phyloP scores from a whole-genome alignment of 305 asterid species.

The Rubia balearica region DNA sequence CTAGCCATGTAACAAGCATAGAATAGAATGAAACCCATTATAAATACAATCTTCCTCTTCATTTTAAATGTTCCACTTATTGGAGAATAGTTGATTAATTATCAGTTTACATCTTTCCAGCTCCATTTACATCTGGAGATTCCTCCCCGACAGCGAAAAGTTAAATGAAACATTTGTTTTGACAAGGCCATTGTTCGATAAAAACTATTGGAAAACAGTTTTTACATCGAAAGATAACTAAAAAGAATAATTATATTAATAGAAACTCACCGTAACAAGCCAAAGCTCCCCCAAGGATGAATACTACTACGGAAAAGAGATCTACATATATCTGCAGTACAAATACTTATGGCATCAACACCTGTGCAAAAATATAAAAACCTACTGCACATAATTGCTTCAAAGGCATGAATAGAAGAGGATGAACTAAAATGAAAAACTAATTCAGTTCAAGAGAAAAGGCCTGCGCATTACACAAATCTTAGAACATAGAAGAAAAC shows the following conservation, averaged over 20 bases:
- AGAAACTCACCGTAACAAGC: constrained; percentile 73
- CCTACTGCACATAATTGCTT: background rate
- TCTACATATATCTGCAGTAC: constrained; percentile 69
- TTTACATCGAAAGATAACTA: background rate
- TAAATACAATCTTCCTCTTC: background rate
- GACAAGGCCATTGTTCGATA: too few species aligned
- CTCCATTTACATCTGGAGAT: background rate
- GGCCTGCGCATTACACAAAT: background rate
- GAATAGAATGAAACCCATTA: background rate
- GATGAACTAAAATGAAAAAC: background rate
- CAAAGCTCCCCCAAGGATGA: constrained; percentile 80
- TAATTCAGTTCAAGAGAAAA: background rate
- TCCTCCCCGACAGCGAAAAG: background rate
- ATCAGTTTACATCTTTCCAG: background rate
- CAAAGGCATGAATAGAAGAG: background rate
- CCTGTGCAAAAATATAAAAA: background rate
- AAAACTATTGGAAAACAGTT: too few species aligned
- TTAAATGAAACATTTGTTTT: background rate
- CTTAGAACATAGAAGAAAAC: constrained; percentile 2
- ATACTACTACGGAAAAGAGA: constrained; percentile 53
- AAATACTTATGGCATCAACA: background rate
- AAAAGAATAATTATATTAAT: background rate
- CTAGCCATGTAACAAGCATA: background rate
- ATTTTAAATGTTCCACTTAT: background rate
- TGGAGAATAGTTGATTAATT: background rate